Base-by-base conservation (phyloP, 495 filamentous ascomycete genomes). In the Penicillium paradoxum region DNA sequence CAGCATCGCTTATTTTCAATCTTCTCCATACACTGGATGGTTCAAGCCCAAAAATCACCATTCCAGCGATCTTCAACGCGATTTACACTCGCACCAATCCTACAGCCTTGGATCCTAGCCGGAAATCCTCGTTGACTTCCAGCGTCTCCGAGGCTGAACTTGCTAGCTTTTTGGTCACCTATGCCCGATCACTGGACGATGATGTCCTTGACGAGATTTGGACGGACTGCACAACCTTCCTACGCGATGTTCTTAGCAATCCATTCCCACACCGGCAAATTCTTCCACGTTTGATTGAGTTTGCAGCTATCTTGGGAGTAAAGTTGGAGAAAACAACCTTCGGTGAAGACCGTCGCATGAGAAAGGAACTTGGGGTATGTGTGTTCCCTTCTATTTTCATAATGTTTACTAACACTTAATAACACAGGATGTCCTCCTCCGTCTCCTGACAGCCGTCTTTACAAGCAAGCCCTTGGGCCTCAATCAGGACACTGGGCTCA, bases 161-260 rank as follows among this genome's bases (percentile, higher is more conserved):
- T 14, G 89, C 91, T 8, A 81, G 84, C 17, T 99, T 97, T 64
- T 69, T 97, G 49, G 85, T 93, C 5, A 87, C 90, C 42, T 99
- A 97, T 64, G 85, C 90, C 1, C 79, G 82, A 19, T 92, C 90
- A 3, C 73, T 96, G 13, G 93, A 99, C 60, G 93, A 99, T 58
- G 93, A 99, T 74, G 87, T 93, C n/a, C 92, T 97, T 77, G 95
- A 99, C 62, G 93, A 99, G 69, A 96, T 99, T 27, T 99, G 93
- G 93, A 75, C 81, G 33, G 95, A 99, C 61, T 97, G 92, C 66
- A 90, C 90, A 60, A 82, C 85, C 0, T 99, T 99, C 68, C 66
- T 97, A 38, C 85, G 83, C 47, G 95, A 97, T 68, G 82, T 97
- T 6, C 74, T 97, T 24, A 85, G 86, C 38, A 97, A 99, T 66